Conservation (phyloP, 108 stramenopile species). For the Cyclotella sp. region DNA sequence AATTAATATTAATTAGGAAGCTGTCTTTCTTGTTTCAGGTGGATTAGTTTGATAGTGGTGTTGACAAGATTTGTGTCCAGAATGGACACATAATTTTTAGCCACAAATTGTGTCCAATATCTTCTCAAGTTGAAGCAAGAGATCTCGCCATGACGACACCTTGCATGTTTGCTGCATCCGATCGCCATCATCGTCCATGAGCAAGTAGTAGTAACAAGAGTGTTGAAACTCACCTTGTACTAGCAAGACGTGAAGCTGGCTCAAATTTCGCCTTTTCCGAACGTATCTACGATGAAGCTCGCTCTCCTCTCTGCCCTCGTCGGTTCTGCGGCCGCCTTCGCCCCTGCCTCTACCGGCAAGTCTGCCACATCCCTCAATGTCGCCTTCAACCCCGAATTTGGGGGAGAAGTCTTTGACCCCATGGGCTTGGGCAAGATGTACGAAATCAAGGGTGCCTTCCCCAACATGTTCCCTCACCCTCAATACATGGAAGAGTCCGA, state of each 20-base stretch:
- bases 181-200: background rate
- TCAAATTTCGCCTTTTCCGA: slow-evolving; percentile 12
- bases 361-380: slow-evolving; percentile 36
- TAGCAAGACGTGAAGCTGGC: background rate
- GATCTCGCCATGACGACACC: background rate
- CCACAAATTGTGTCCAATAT: background rate
- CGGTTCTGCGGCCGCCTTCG: slow-evolving; percentile 59
- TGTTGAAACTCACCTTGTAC: too few relatives aligned
- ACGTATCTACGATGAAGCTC: slow-evolving; percentile 54
- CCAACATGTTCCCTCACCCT: slow-evolving; percentile 90
- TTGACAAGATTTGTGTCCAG: too few relatives aligned
- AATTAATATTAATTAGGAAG: too few relatives aligned
- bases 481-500: slow-evolving; percentile 91
- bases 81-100: too few relatives aligned
- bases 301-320: slow-evolving; percentile 50
- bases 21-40: too few relatives aligned
- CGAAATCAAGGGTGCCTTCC: slow-evolving; percentile 74
- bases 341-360: slow-evolving; percentile 48
- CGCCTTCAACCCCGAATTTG: slow-evolving; percentile 44
- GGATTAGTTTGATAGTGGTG: too few relatives aligned
- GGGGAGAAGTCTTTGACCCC: slow-evolving; percentile 51
- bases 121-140: background rate
- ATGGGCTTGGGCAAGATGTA: slow-evolving; percentile 57
- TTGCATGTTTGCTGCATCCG: background rate
- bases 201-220: too few relatives aligned